These are phyloP conservation scores for Linaria vulgaris DNA, from an alignment of 257 asterid genomes.

Conservation along the genomic window DNA sequence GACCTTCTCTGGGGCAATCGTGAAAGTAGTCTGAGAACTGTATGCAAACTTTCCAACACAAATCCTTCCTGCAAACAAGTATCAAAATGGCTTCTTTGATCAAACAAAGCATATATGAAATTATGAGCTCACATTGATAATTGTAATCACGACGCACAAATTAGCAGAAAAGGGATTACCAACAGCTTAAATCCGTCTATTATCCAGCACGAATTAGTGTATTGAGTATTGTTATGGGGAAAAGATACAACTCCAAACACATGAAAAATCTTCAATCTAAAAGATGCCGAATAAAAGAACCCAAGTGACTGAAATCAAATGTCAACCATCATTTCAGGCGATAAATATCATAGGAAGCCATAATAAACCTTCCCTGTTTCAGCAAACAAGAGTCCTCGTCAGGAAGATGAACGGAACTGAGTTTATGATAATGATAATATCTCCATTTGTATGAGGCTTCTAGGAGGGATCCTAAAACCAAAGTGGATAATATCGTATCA, in stretches of 20 bases:
- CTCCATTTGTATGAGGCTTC: too few species aligned
- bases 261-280: not conserved
- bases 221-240: too few species aligned
- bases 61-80: conserved; percentile 54
- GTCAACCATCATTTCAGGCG: too few species aligned
- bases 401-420: too few species aligned
- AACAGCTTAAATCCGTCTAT: not conserved
- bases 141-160: not conserved
- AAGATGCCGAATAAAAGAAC: not conserved
- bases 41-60: conserved; percentile 49
- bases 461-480: too few species aligned
- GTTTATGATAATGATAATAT: too few species aligned
- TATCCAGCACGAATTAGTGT: not conserved
- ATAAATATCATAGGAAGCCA: too few species aligned
- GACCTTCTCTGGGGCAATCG: conserved; percentile 54
- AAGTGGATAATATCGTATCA: too few species aligned
- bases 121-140: not conserved
- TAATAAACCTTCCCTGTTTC: not conserved
- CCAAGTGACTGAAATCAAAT: too few species aligned
- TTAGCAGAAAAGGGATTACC: not conserved
- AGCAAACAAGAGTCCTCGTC: too few species aligned
- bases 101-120: conserved; percentile 8
- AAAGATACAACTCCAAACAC: not conserved
- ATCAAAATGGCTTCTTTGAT: not conserved
- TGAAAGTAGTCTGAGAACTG: conserved; percentile 43